Conservation (phyloP, 1,284 basidiomycete genomes). For the Vanrija sp. region DNA sequence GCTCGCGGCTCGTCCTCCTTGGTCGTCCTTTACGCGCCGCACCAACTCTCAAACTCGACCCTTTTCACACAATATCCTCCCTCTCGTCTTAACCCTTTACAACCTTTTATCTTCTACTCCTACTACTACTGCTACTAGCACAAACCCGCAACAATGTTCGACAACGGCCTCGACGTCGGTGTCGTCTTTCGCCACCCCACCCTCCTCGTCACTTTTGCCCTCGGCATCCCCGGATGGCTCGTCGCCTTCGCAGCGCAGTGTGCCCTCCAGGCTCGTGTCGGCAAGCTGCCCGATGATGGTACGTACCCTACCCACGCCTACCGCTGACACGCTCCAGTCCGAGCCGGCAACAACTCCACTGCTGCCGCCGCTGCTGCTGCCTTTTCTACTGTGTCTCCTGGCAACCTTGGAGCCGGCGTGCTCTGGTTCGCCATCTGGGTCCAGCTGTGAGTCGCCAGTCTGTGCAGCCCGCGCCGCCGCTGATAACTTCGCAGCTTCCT, state of each 20-base stretch:
- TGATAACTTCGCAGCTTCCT: conserved; percentile 19
- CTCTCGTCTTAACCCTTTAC: not conserved
- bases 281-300: too few relatives aligned
- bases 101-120: not conserved
- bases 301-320: too few relatives aligned
- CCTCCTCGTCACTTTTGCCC: conserved; percentile 77
- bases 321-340: too few relatives aligned
- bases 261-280: conserved; percentile 24
- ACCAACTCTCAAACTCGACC: not conserved
- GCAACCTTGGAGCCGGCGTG: conserved; percentile 53
- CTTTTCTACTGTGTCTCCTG: not conserved
- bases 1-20: too few relatives aligned
- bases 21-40: too few relatives aligned
- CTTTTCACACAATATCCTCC: not conserved
- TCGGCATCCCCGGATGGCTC: conserved; percentile 84
- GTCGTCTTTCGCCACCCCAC: conserved; percentile 78
- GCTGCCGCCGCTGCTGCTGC: not conserved
- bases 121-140: not conserved
- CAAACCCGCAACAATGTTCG: conserved; percentile 21
- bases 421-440: conserved; percentile 88
- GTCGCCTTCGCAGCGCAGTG: conserved; percentile 65
- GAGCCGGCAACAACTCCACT: too few relatives aligned
- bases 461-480: not conserved
- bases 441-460: conserved; percentile 29
- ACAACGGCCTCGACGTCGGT: conserved; percentile 32